phyloP scores from a whole-genome alignment of 305 asterid species.

The Fraxinus angustifolia region DNA sequence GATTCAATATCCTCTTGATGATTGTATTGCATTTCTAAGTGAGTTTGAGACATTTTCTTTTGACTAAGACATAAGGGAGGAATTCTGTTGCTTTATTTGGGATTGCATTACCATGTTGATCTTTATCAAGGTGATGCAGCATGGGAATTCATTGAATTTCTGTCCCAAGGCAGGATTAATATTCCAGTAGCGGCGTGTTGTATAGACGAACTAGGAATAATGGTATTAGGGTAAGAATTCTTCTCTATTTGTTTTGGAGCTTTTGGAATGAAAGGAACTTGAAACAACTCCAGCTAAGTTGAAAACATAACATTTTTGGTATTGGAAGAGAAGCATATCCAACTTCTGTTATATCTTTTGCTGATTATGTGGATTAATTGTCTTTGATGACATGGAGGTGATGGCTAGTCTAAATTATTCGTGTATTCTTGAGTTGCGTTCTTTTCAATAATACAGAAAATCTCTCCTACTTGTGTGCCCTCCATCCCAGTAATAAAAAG shows the following conservation, averaged over 20 bases:
- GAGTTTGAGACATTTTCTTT: neutral
- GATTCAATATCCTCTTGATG: neutral
- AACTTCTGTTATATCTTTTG: neutral
- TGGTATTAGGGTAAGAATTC: neutral
- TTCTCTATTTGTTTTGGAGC: neutral
- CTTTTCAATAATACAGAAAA: neutral
- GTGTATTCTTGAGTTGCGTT: neutral
- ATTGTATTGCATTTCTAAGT: neutral
- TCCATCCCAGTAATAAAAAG: neutral
- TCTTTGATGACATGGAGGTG: neutral
- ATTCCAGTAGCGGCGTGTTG: neutral
- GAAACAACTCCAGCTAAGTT: neutral
- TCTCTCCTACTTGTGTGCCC: neutral
- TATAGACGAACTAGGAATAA: neutral
- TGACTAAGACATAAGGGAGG: neutral
- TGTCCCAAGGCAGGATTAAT: neutral
- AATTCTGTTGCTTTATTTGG: neutral
- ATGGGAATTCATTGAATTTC: slow-evolving; percentile 2
- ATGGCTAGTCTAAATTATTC: neutral
- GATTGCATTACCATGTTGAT: slow-evolving; percentile 11
- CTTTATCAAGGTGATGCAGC: neutral
- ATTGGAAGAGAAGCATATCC: neutral
- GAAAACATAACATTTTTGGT: neutral
- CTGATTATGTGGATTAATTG: neutral
- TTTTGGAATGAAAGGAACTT: neutral